Base-by-base conservation (phyloP, 2,329 filamentous ascomycete genomes). In the Colletotrichum viniferum region DNA sequence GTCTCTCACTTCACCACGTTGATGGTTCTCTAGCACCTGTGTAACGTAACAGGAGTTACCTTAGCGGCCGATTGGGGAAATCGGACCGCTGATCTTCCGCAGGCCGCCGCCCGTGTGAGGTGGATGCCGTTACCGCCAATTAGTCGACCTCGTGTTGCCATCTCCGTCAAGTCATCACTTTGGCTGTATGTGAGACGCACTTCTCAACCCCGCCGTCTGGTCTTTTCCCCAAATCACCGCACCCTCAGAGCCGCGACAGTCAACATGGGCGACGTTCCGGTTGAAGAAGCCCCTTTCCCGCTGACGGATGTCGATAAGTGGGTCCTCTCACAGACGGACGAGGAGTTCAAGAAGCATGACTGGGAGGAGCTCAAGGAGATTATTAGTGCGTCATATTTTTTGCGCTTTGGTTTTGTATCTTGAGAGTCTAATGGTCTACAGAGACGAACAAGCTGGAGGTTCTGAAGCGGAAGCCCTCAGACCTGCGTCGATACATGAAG, bases 391-490 rank as follows among this genome's bases (percentile, higher is more conserved):
- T 21, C 26, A 12, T 21, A 34, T 58, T 67, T 32, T 21, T 52
- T 56, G 38, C 36, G 36, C 67, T 8, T 65, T 26, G 21, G 69
- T 68, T 74, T 65, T 32, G 21, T 30, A 43, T 32, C 30, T 21
- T 56, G 18, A 30, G 16, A 16, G 28, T 69, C 64, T 76, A 64
- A 74, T 28, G 5, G 4, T 14, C 7, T 32, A n/a, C 76, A 91
- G 87, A 84, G 67, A 85, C 82, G 68, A 93, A 93, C 80, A 85
- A 93, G 43, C 92, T 98, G 75, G 91, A 94, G 77, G 88, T 90
- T 28, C 93, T 98, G 79, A 95, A 95, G 82, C 91, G 96, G 48
- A 92, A 93, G 73, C 96, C 96, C 2, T 96, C 94, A 30, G 94
- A 98, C 79, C 87, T 98, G 76, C 90, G 94, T 69, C 90, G 90